Evolutionary conservation across 306 rosid genomes (phyloP), one percentile per base, ranked within the genome.

Genomic region (Gynostemma pentaphyllum): DNA sequence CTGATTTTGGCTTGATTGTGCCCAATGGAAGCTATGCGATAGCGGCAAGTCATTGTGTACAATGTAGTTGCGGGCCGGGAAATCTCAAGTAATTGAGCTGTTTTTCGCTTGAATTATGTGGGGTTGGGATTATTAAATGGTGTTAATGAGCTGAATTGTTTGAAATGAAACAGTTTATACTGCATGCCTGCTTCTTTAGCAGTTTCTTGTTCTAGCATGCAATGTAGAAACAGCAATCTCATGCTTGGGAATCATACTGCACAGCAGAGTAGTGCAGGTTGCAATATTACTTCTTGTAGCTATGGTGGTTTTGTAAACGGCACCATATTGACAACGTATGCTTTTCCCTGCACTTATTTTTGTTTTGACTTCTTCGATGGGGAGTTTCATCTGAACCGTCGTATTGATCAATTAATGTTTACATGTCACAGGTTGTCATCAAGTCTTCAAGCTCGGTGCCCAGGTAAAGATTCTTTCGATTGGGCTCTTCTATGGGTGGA

Each of bases 121-220:
- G 48, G 22, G 30, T 40, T 61, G 4, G 39, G 49, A 14, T 23
- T 13, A 14, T 40, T 15, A 16, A 61, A n/a, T 39, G 13, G 22
- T 22, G 21, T 26, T 61, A 45, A 68, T 57, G 8, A 6, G 36
- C 71, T 59, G 55, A 19, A 11, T 72, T 34, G 73, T 70, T 72
- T 46, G 60, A 51, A 52, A 45, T 56, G 45, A 11, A 48, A 41
- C 88, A 94, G 99, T 62, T 75, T 94, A 89, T 86, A 88, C 70
- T 94, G 99, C 79, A 87, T 81, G 94, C 97, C 99, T 14, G 94
- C 99, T 62, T 85, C 99, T 30, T 63, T 94, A 44, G 94, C 97
- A 3, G 99, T 83, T 78, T 88, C 97, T 45, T 94, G 99, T 82
- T 86, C 99, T 15, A 94, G 96, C 81, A 94, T 88, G 99, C 97